Percentiles rank a stretch among this genome's conserved stretches.
Evolutionary conservation across 768 basidiomycete species (phyloP).

Genomic region (Tylopilus balloui): DNA sequence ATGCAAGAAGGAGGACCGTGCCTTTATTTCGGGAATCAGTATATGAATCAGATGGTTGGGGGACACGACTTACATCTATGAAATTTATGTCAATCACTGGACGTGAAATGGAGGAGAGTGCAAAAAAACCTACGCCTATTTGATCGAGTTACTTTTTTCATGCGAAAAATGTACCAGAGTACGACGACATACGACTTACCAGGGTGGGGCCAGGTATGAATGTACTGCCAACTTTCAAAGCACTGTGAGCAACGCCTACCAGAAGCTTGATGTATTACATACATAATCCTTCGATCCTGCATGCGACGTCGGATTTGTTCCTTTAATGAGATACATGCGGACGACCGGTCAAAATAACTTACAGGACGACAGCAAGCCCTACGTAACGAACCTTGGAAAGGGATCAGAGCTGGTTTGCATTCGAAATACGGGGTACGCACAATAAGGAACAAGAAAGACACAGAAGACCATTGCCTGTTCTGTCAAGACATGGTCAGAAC

Average conservation of each 20-base stretch:
- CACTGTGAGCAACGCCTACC: neutral
- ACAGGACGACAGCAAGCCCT: conserved; percentile 13
- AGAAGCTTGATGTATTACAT: neutral
- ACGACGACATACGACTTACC: neutral
- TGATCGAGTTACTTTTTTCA: neutral
- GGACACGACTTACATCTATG: conserved; percentile 14
- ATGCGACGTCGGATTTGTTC: neutral
- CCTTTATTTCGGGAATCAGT: conserved; percentile 7
- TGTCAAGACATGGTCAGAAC: conserved; percentile 2
- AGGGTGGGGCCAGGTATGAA: conserved; percentile 19
- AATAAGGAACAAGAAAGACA: conserved; percentile 13
- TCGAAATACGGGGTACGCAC: conserved; percentile 1
- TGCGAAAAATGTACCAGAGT: neutral
- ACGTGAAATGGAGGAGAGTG: neutral
- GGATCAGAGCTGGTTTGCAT: neutral
- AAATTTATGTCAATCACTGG: neutral
- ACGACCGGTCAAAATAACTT: neutral
- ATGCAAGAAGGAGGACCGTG: neutral
- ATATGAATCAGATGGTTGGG: neutral
- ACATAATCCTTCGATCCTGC: conserved; percentile 10
- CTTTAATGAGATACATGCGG: neutral
- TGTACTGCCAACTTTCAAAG: conserved; percentile 9
- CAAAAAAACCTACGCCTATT: conserved; percentile 15
- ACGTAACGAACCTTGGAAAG: conserved; percentile 17
- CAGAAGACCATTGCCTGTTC: conserved; percentile 15